Evolutionary conservation across 2,329 filamentous ascomycete species (phyloP), one percentile per base, ranked within the genome.

Genomic region (Paecilomyces dactylethromorphus): DNA sequence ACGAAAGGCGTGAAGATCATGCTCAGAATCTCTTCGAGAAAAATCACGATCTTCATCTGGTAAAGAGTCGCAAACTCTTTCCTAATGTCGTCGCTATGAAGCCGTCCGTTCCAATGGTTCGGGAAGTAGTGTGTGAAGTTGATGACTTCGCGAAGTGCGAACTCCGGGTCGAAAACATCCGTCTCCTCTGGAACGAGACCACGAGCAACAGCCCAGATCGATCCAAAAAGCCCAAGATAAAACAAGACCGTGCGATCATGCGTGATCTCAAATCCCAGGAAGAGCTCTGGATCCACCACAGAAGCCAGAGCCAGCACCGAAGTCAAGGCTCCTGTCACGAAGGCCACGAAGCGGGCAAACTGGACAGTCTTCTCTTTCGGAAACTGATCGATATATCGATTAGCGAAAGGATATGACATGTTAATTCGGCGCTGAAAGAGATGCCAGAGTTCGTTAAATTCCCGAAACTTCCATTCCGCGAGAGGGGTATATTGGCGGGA

Each of bases 401-500:
- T 91, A 1, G 94, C 93, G 71, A 91, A 97, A 0, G 93, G 92
- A 69, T 94, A 92, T 0, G 94, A 96, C 89, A 97, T 95, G 64
- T 96, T 92, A 50, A 93, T 81, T 21, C 94, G 87, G 63, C 93
- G 90, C 60, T 92, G 85, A 68, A 97, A 99, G 1, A 97, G 82
- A 73, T 99, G 94, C 58, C 89, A 88, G 1, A 99, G 82, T 73
- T 99, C 94, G 68, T 99, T 99, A 81, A 97, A 99, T 72, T 97
- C 93, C 54, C 94, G 88, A 63, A 99, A 97, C 68, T 97, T 97
- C 94, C 94, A 99, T 71, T 96, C 90, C 0, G 94, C 94, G 55
- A 96, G 84, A 1, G 92, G 90, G 0, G 93, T 97, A 71, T 97
- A 99, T 64, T 92, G 88, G 49, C 94, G 87, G 15, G 91, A 88